Percentiles rank a stretch among this genome's conserved stretches.
Evolutionary conservation across 192 early-diverging fungal genomes (phyloP).

Genomic region (Chytriomyces confervae): DNA sequence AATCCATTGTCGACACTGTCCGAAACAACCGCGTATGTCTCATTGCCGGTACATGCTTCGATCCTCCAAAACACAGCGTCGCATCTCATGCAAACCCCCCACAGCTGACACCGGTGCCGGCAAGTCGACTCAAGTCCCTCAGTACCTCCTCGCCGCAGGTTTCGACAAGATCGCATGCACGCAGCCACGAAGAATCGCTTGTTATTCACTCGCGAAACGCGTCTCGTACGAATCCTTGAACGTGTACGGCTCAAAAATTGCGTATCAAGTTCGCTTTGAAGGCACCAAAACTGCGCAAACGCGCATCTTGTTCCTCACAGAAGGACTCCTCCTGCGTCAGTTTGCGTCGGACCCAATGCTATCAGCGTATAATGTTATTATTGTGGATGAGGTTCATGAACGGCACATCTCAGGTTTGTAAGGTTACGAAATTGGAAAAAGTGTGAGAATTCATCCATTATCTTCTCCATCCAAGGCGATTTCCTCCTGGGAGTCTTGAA

Average conservation of each 20-base stretch:
- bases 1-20: constrained; percentile 65
- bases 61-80: neutral
- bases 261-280: constrained; percentile 71
- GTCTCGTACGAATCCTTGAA: constrained; percentile 65
- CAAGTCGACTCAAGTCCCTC: constrained; percentile 80
- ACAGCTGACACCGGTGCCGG: constrained; percentile 71
- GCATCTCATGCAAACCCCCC: neutral
- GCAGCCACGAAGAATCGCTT: constrained; percentile 84
- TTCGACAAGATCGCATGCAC: constrained; percentile 80
- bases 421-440: constrained; percentile 7
- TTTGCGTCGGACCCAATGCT: constrained; percentile 67
- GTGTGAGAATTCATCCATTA: neutral
- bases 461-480: constrained; percentile 31
- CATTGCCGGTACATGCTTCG: constrained; percentile 58
- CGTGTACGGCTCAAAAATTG: constrained; percentile 69
- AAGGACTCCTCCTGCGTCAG: constrained; percentile 75
- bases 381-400: constrained; percentile 77
- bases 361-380: constrained; percentile 71
- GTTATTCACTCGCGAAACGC: constrained; percentile 61
- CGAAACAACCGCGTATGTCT: constrained; percentile 63
- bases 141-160: constrained; percentile 77
- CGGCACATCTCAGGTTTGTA: constrained; percentile 43
- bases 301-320: constrained; percentile 75
- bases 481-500: constrained; percentile 50
- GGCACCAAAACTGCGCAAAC: constrained; percentile 60